phyloP scores from a whole-genome alignment of 345 rosid species.

The Conringia planisiliqua region DNA sequence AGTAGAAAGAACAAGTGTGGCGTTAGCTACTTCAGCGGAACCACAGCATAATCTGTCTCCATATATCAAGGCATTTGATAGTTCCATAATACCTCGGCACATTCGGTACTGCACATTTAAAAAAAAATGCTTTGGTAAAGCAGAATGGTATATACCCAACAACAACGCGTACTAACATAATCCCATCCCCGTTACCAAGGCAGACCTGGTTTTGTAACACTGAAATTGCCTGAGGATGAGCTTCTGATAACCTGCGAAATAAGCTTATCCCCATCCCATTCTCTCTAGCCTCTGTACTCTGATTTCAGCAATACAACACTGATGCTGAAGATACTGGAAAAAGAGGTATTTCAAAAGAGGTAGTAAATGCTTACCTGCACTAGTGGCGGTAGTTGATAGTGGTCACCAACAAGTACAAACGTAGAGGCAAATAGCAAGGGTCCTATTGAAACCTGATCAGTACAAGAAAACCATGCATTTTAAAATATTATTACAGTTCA shows the following conservation, averaged over 20 bases:
- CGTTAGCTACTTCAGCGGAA: conserved; percentile 76
- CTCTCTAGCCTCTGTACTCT: conserved; percentile 94
- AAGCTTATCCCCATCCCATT: conserved; percentile 93
- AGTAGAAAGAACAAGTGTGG: conserved; percentile 54
- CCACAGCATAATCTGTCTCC: conserved; percentile 88
- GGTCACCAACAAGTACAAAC: conserved; percentile 98
- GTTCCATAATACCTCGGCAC: conserved; percentile 90
- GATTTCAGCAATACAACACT: conserved; percentile 22
- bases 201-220: conserved; percentile 93
- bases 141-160: conserved; percentile 4
- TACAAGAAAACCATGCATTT: conserved; percentile 17
- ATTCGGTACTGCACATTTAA: conserved; percentile 84
- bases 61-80: conserved; percentile 88
- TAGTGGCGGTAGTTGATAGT: conserved; percentile 94
- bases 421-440: conserved; percentile 82
- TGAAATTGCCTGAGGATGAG: conserved; percentile 96
- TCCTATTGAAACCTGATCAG: conserved; percentile 76
- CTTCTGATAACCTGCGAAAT: conserved; percentile 96
- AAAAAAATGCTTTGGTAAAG: conserved; percentile 19
- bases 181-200: conserved; percentile 13
- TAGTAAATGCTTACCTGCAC: conserved; percentile 59
- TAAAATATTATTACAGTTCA: not conserved
- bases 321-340: conserved; percentile 17
- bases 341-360: not conserved
- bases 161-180: conserved; percentile 4